Evolutionary conservation across 371 early-diverging fungal genomes (phyloP).

Genomic region (Actinomortierella ambigua): DNA sequence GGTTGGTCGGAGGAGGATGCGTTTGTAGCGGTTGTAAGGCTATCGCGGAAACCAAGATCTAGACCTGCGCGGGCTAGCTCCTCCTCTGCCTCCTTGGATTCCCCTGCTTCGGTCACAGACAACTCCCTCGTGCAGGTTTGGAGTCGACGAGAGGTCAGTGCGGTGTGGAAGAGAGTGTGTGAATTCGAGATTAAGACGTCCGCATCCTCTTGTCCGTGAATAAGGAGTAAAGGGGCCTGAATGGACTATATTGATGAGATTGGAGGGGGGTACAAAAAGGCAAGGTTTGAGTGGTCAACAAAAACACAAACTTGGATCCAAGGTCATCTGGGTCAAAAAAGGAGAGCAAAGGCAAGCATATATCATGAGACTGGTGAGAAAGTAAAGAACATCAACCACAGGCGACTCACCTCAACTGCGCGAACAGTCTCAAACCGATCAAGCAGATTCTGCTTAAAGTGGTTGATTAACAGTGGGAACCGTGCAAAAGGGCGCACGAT

Average conservation of each 20-base stretch:
- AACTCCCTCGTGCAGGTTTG: slow-evolving; percentile 30
- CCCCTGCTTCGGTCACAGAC: slow-evolving; percentile 26
- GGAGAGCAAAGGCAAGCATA: too few relatives aligned
- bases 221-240: slow-evolving; percentile 29
- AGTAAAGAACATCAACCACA: neutral
- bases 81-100: slow-evolving; percentile 27
- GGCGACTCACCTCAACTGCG: slow-evolving; percentile 18
- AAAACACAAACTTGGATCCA: too few relatives aligned
- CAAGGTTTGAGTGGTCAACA: too few relatives aligned
- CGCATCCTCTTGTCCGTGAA: slow-evolving; percentile 42
- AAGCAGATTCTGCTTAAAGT: slow-evolving; percentile 32
- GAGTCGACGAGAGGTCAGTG: slow-evolving; percentile 32
- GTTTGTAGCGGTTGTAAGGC: neutral
- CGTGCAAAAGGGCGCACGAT: slow-evolving; percentile 33
- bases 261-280: too few relatives aligned
- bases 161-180: slow-evolving; percentile 38
- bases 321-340: too few relatives aligned
- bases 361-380: too few relatives aligned
- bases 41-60: slow-evolving; percentile 26
- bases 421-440: slow-evolving; percentile 43
- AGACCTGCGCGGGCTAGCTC: slow-evolving; percentile 28
- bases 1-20: too few relatives aligned
- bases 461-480: slow-evolving; percentile 33
- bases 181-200: slow-evolving; percentile 39
- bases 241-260: slow-evolving; percentile 15